Evolutionary conservation across 2,329 filamentous ascomycete genomes (phyloP), one percentile per base, ranked within the genome.

Genomic region (Neopestalotiopsis rosae): DNA sequence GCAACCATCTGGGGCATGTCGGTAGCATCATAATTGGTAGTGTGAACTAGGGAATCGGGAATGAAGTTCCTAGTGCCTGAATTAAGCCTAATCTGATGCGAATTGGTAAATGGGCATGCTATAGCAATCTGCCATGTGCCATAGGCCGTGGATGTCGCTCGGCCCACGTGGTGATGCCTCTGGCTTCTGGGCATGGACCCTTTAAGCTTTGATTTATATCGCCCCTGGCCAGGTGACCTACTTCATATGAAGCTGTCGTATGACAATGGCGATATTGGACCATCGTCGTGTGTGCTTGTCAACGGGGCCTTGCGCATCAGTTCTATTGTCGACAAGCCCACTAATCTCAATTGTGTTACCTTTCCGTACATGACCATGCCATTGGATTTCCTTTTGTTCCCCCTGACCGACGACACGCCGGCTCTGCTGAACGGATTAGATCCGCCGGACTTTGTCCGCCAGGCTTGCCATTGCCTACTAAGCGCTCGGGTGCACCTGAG

Each of bases 191-290:
- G 17, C n/a, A 52, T 52, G 45, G 6, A 52, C n/a, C n/a, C 6
- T n/a, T 52, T 52, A 52, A 52, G 45, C 45, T 52, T 52, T 52
- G 45, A n/a, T 52, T 52, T 52, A 52, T 52, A 52, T 52, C 45
- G 45, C 14, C 17, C 34, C n/a, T 17, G n/a, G 45, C 45, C 45
- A 52, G 45, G 45, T 52, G 45, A 52, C 45, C 45, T 24, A n/a
- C 17, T 20, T 52, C n/a, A 20, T 9, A 52, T 7, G 17, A 6
- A 24, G 45, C 9, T 17, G 17, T 24, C 45, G 45, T 52, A 52
- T 52, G 45, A 52, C 45, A 52, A 52, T 52, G n/a, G 45, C 45
- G 45, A 24, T 52, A 52, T 20, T n/a, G 17, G 1, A 7, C n/a
- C n/a, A 5, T 24, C 45, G 45, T 28, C 24, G 24, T 28, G 24